phyloP scores from a whole-genome alignment of 2,329 filamentous ascomycete species.

The Grosmannia serpens region DNA sequence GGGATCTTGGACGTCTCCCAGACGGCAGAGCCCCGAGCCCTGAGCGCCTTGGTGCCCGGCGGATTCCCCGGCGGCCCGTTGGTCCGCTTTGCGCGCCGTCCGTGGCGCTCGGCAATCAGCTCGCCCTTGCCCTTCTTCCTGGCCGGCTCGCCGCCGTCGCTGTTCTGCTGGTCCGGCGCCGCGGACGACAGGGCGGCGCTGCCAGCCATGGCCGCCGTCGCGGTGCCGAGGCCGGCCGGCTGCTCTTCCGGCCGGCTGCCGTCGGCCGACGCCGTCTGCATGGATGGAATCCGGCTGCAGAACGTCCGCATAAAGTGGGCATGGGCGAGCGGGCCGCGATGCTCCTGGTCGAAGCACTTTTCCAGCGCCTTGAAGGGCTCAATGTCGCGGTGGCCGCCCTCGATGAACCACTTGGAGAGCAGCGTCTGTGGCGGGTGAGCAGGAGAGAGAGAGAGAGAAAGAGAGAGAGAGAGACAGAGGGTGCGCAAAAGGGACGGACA shows the following conservation, averaged over 20 bases:
- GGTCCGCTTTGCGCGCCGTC: conserved; percentile 19
- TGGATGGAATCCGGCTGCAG: conserved; percentile 36
- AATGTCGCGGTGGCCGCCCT: conserved; percentile 49
- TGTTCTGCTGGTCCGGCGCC: conserved; percentile 8
- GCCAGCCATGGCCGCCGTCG: neutral
- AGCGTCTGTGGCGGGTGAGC: conserved; percentile 25
- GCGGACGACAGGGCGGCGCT: neutral
- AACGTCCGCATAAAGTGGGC: conserved; percentile 51
- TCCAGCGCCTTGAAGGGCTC: conserved; percentile 52
- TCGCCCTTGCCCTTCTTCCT: conserved; percentile 26
- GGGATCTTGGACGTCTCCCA: conserved; percentile 20
- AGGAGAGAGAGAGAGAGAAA: conserved; percentile 3
- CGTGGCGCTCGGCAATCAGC: conserved; percentile 24
- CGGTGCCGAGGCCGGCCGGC: conserved; percentile 14
- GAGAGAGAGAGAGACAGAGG: neutral
- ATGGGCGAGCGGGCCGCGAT: conserved; percentile 45
- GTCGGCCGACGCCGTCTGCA: conserved; percentile 13
- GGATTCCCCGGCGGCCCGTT: conserved; percentile 25
- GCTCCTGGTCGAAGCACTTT: conserved; percentile 49
- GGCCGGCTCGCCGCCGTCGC: conserved; percentile 11
- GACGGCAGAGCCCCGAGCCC: conserved; percentile 9
- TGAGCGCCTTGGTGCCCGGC: conserved; percentile 20
- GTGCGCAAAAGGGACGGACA: too few species aligned
- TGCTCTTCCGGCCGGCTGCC: conserved; percentile 16
- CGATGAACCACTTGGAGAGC: conserved; percentile 53